Conservation (phyloP, 2,329 filamentous ascomycete genomes). For the Taxawa tesnikishii region DNA sequence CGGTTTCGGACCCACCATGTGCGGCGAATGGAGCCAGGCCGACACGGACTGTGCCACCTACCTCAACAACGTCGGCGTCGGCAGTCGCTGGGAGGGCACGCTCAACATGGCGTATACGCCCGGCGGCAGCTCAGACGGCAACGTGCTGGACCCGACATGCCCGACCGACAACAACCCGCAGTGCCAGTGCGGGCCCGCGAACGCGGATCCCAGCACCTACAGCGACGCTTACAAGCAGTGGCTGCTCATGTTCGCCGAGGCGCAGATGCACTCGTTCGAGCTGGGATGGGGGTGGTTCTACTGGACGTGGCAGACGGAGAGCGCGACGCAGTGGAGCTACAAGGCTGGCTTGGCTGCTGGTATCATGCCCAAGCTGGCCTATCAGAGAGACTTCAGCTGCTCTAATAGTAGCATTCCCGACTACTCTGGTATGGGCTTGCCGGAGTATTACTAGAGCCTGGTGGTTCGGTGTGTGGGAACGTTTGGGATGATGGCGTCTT, state of each 20-base stretch:
- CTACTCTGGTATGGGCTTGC: conserved; percentile 26
- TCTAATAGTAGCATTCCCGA: conserved; percentile 23
- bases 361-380: conserved; percentile 53
- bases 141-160: conserved; percentile 61
- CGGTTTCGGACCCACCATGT: conserved; percentile 86
- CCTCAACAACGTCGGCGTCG: conserved; percentile 81
- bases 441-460: conserved; percentile 37
- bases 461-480: no score
- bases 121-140: conserved; percentile 43
- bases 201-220: conserved; percentile 59
- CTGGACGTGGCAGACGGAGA: conserved; percentile 95
- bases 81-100: conserved; percentile 86
- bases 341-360: conserved; percentile 65
- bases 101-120: conserved; percentile 41
- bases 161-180: conserved; percentile 47
- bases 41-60: conserved; percentile 86
- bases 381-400: conserved; percentile 31
- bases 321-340: conserved; percentile 82
- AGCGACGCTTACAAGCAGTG: conserved; percentile 69
- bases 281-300: conserved; percentile 97
- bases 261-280: conserved; percentile 92
- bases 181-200: conserved; percentile 67
- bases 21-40: conserved; percentile 95
- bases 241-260: conserved; percentile 80
- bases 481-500: no score